phyloP scores from a whole-genome alignment of 345 rosid genomes.

The Arabidopsis arenosa region DNA sequence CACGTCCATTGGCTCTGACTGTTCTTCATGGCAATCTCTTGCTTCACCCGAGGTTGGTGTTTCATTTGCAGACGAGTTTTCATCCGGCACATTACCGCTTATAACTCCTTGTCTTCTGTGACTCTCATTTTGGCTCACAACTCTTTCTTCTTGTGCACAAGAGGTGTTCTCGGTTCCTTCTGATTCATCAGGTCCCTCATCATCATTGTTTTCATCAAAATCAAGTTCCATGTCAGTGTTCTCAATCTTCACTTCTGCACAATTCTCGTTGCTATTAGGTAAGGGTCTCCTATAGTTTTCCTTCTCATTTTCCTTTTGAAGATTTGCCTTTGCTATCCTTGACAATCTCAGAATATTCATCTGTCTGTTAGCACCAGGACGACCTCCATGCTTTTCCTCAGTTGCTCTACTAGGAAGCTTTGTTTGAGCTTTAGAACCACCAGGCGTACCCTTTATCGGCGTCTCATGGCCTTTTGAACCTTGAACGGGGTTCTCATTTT shows the following conservation, averaged over 20 bases:
- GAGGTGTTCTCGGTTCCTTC: conserved; percentile 62
- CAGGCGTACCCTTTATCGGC: conserved; percentile 66
- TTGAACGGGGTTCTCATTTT: conserved; percentile 63
- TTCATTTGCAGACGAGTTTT: conserved; percentile 46
- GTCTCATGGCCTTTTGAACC: conserved; percentile 66
- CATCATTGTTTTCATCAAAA: conserved; percentile 84
- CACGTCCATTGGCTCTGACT: conserved; percentile 62
- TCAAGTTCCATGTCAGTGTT: conserved; percentile 98
- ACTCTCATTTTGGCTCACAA: conserved; percentile 45
- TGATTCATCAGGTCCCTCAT: conserved; percentile 75
- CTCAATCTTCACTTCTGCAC: conserved; percentile 90
- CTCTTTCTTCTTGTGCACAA: conserved; percentile 50
- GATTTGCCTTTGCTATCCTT: conserved; percentile 87
- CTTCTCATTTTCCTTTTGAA: conserved; percentile 94
- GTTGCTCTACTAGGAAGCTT: conserved; percentile 60
- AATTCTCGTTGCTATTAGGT: conserved; percentile 72
- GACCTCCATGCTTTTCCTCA: conserved; percentile 74
- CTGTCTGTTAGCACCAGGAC: conserved; percentile 61
- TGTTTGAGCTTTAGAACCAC: conserved; percentile 60
- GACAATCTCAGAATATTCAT: conserved; percentile 92
- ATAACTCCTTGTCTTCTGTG: conserved; percentile 51
- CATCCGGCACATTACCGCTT: conserved; percentile 50
- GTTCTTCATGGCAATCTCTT: conserved; percentile 59
- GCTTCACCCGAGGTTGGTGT: conserved; percentile 58
- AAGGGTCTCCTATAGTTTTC: conserved; percentile 92